Conservation (phyloP, 305 asterid genomes). For the Plantago coronopus region DNA sequence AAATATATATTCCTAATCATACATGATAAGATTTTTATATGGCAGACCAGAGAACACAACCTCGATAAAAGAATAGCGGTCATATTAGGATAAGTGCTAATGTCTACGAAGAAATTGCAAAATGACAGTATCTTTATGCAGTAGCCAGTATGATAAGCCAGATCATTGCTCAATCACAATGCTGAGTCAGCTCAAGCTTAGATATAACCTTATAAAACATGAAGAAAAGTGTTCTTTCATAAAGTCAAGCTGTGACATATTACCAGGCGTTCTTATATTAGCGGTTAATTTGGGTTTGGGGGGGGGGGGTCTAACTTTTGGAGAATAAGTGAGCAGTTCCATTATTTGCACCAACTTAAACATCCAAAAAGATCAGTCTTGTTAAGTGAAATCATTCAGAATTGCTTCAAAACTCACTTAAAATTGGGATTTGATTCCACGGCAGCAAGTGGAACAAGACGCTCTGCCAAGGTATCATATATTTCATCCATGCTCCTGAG, state of each 20-base stretch:
- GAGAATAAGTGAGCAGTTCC: background rate
- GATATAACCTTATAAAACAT: background rate
- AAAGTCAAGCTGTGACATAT: background rate
- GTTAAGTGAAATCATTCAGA: slow-evolving; percentile 12
- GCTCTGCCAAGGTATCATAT: slow-evolving; percentile 76
- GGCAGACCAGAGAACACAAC: slow-evolving; percentile 16
- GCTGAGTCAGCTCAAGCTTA: background rate
- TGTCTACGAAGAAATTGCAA: background rate
- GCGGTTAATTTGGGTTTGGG: background rate
- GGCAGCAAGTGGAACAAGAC: slow-evolving; percentile 77
- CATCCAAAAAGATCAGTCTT: slow-evolving; percentile 6
- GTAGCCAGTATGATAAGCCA: background rate
- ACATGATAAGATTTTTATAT: slow-evolving; percentile 4
- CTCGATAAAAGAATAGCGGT: background rate
- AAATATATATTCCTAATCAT: slow-evolving; percentile 11
- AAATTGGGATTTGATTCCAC: slow-evolving; percentile 62
- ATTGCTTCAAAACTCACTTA: slow-evolving; percentile 47
- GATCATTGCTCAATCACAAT: background rate
- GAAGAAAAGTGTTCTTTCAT: slow-evolving; percentile 1
- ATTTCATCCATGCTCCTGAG: slow-evolving; percentile 81
- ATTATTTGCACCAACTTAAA: slow-evolving; percentile 2
- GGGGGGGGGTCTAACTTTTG: background rate
- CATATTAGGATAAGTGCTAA: background rate
- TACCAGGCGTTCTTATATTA: background rate
- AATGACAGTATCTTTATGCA: slow-evolving; percentile 4